phyloP scores from a whole-genome alignment of 306 rosid genomes.

The Dalbergia oliveri region DNA sequence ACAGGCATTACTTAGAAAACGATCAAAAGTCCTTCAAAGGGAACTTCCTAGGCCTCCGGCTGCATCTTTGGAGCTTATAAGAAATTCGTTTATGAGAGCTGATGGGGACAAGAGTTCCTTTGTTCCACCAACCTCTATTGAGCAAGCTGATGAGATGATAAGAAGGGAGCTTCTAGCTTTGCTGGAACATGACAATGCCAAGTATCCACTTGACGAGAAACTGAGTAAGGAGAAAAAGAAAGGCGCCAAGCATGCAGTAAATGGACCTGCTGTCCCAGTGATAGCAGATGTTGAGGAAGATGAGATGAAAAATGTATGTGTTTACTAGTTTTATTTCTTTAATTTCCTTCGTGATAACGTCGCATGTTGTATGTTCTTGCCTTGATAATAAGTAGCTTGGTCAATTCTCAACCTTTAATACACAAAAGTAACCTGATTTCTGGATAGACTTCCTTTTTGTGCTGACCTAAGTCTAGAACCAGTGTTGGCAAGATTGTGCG shows the following conservation, averaged over 20 bases:
- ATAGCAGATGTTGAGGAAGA: constrained; percentile 82
- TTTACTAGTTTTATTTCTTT: constrained; percentile 19
- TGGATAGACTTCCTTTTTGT: not conserved
- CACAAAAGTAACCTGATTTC: constrained; percentile 20
- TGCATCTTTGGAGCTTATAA: constrained; percentile 78
- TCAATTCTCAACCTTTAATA: constrained; percentile 7
- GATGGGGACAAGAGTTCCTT: constrained; percentile 92
- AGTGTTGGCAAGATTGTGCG: not conserved
- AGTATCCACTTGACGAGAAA: constrained; percentile 77
- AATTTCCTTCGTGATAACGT: not conserved
- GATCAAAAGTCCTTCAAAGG: constrained; percentile 91
- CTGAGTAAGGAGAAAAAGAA: constrained; percentile 76
- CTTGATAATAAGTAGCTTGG: constrained; percentile 15
- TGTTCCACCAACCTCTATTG: constrained; percentile 87
- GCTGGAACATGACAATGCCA: constrained; percentile 85
- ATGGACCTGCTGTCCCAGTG: constrained; percentile 63
- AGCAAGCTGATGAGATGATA: constrained; percentile 88
- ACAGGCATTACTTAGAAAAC: constrained; percentile 84
- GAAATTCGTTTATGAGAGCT: constrained; percentile 77
- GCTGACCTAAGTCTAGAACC: not conserved
- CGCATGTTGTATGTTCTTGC: constrained; percentile 40
- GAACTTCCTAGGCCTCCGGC: constrained; percentile 93
- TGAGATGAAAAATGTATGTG: constrained; percentile 74
- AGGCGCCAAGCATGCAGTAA: constrained; percentile 58
- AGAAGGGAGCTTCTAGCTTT: constrained; percentile 74